Conservation (phyloP, 176 grass and related monocot species). For the Paspalum vaginatum region DNA sequence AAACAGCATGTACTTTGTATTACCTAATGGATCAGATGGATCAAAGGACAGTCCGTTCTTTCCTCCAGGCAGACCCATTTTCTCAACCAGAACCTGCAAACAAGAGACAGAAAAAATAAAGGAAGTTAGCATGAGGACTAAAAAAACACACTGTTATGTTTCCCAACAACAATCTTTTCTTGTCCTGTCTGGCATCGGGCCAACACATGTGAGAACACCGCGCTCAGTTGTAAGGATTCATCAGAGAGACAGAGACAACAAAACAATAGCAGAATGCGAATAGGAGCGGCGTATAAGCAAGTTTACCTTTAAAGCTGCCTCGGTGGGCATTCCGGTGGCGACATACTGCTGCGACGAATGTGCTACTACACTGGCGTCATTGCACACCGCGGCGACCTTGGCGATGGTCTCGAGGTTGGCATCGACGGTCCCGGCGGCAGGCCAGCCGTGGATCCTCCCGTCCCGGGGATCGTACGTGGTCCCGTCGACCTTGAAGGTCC, state of each 20-base stretch:
- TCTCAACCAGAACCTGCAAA: conserved; percentile 84
- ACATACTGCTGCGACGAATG: conserved; percentile 67
- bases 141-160: conserved; percentile 12
- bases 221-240: conserved; percentile 5
- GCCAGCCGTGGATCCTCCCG: conserved; percentile 76
- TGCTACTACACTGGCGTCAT: conserved; percentile 75
- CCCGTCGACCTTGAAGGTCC: conserved; percentile 85
- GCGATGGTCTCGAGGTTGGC: conserved; percentile 80
- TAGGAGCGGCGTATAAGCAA: not conserved
- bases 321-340: conserved; percentile 84
- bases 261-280: too few relatives aligned
- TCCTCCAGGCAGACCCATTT: conserved; percentile 82
- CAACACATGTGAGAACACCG: conserved; percentile 16
- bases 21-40: conserved; percentile 71
- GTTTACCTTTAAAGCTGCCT: conserved; percentile 91
- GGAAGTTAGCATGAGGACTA: not conserved
- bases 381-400: conserved; percentile 88
- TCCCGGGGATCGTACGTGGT: conserved; percentile 81
- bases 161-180: conserved; percentile 14
- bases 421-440: conserved; percentile 53
- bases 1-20: not conserved
- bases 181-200: conserved; percentile 6
- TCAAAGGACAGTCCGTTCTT: conserved; percentile 47
- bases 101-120: conserved; percentile 35
- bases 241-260: too few relatives aligned